These are phyloP conservation scores for Begonia peltatifolia DNA, from an alignment of 306 rosid species.

Conservation along the genomic window DNA sequence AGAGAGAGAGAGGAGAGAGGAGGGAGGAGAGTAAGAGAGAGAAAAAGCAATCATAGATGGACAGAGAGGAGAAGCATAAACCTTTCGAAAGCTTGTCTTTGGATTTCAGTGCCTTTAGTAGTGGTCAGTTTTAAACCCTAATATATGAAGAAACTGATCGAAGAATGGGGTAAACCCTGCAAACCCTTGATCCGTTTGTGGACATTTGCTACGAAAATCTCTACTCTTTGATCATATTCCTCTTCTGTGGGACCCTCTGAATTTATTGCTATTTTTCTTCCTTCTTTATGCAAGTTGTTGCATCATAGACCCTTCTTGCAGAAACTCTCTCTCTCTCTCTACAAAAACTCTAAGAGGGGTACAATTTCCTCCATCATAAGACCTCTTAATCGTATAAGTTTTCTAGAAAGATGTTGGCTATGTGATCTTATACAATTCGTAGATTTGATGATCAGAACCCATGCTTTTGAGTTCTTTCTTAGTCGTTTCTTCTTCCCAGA, in stretches of 20 bases:
- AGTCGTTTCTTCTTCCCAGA: not conserved
- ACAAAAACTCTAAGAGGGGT: too few species aligned
- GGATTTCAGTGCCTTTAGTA: not conserved
- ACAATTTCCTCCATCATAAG: too few species aligned
- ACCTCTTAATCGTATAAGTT: too few species aligned
- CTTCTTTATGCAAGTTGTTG: not conserved
- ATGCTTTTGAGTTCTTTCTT: not conserved
- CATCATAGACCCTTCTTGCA: not conserved
- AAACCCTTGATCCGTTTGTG: not conserved
- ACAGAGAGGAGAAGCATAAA: not conserved
- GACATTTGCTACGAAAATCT: not conserved
- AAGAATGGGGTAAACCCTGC: not conserved
- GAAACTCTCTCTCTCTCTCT: not conserved
- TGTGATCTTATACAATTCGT: too few species aligned
- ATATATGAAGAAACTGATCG: not conserved
- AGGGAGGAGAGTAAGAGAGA: not conserved
- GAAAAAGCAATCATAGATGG: not conserved
- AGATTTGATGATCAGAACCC: too few species aligned
- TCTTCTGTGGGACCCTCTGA: not conserved
- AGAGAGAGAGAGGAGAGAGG: not conserved
- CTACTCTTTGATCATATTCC: not conserved
- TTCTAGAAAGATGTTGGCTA: too few species aligned
- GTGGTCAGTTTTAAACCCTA: not conserved
- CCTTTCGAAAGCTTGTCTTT: not conserved
- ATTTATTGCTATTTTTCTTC: not conserved